Evolutionary conservation across 164 flowering plant species (phyloP).

Genomic region (Macadamia tetraphylla): DNA sequence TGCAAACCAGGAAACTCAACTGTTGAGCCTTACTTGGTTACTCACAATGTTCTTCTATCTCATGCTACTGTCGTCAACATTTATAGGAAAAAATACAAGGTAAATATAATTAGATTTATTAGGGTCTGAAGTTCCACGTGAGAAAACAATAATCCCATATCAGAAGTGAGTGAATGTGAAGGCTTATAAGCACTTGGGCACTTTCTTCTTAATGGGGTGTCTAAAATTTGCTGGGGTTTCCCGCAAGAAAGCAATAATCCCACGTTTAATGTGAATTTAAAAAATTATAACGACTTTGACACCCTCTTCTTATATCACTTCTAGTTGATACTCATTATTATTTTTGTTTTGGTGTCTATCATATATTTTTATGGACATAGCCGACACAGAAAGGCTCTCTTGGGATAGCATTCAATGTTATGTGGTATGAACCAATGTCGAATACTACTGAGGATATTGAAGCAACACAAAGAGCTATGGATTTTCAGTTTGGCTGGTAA

Average conservation of each 20-base stretch:
- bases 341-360: no score
- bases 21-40: slow-evolving; percentile 86
- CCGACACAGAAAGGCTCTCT: slow-evolving; percentile 55
- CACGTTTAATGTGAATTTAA: no score
- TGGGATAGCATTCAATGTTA: slow-evolving; percentile 64
- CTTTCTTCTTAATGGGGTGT: no score
- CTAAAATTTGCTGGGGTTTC: no score
- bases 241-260: no score
- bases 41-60: slow-evolving; percentile 66
- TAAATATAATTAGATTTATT: slow-evolving; percentile 8
- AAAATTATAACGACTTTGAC: background rate
- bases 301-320: no score
- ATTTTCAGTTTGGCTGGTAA: slow-evolving; percentile 92
- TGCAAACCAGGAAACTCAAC: slow-evolving; percentile 81
- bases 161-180: no score
- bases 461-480: slow-evolving; percentile 84
- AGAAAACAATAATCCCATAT: no score
- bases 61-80: slow-evolving; percentile 60
- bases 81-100: slow-evolving; percentile 74
- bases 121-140: no score
- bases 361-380: slow-evolving; percentile 27
- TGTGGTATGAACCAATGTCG: slow-evolving; percentile 76
- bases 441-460: slow-evolving; percentile 59
- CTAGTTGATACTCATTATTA: background rate
- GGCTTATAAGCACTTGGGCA: no score